Conservation (phyloP, 306 rosid species). For the Rosa lucieae region DNA sequence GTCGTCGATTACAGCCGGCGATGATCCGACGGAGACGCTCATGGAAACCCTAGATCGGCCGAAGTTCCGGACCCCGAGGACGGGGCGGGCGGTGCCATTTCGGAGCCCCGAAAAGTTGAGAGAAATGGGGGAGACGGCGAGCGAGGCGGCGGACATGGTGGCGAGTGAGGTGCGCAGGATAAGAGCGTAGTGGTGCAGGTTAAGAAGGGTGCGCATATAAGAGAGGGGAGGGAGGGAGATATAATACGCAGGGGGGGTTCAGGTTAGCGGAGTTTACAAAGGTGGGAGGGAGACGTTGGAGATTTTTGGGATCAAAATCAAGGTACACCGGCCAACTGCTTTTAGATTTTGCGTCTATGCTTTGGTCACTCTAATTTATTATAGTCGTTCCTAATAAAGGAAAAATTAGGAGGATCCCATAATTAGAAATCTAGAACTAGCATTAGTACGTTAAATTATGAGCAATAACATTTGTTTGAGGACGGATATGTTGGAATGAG, state of each 20-base stretch:
- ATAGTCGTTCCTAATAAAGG: too few relatives aligned
- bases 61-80: slow-evolving; percentile 23
- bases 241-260: slow-evolving; percentile 18
- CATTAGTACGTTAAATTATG: too few relatives aligned
- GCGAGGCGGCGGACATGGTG: slow-evolving; percentile 30
- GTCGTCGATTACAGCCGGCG: slow-evolving; percentile 49
- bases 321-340: slow-evolving; percentile 47
- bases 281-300: slow-evolving; percentile 25
- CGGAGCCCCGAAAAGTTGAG: slow-evolving; percentile 31
- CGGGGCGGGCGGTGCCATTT: slow-evolving; percentile 35
- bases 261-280: slow-evolving; percentile 60
- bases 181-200: slow-evolving; percentile 24
- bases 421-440: too few relatives aligned
- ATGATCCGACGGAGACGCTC: slow-evolving; percentile 60
- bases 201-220: slow-evolving; percentile 20
- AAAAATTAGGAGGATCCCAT: too few relatives aligned
- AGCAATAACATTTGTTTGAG: too few relatives aligned
- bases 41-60: slow-evolving; percentile 73
- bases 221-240: background rate
- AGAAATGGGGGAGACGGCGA: slow-evolving; percentile 30
- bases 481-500: too few relatives aligned
- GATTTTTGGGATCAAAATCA: slow-evolving; percentile 29
- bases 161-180: slow-evolving; percentile 30
- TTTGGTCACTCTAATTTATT: background rate
- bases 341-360: background rate